Evolutionary conservation across 2,329 filamentous ascomycete genomes (phyloP), one percentile per base, ranked within the genome.

Genomic region (Phaeomoniella chlamydospora): DNA sequence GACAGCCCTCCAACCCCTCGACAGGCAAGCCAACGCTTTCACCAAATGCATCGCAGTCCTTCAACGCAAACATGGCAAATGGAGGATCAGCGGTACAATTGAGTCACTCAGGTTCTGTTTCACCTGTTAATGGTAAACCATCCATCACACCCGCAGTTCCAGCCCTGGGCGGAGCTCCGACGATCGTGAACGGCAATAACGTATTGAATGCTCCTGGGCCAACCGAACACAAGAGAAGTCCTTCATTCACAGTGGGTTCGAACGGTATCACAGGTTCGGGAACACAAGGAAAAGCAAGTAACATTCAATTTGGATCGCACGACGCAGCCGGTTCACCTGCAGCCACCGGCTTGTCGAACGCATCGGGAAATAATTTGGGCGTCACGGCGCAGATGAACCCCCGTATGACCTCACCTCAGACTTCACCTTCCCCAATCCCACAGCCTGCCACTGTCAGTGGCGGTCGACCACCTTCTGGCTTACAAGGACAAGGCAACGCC

Each of bases 371-470:
- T 26, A 53, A 53, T 35, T 45, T 65, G 35, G 54, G 53, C 39
- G 60, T 71, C 39, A 75, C 52, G 58, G 69, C 57, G 50, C 70
- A 65, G 53, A 65, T 59, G 39, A 77, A 82, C 52, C 80, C 80
- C 42, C 75, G 82, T 49, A 72, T 88, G 35, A 77, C 77, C 33
- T 93, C 87, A 32, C 90, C 90, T 4, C 77, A 82, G 34, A 79
- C 81, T 47, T 94, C 88, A 32, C 90, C 90, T 3, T 88, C 84
- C 30, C 90, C 90, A 3, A 96, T 96, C 48, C 88, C 90, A 18
- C 83, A 88, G 58, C 84, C 86, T 35, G 74, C 80, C 37, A 77
- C 79, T 19, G 82, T 78, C 51, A 90, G 86, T 51, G 85, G 86
- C 48, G 84, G 77, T 37, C 67, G 85, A 50, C 87, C 87, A 47